Percentiles rank a stretch among this genome's conserved stretches.
phyloP scores from a whole-genome alignment of 805 yeast genomes.

The Myxozyma vanderwaltii region DNA sequence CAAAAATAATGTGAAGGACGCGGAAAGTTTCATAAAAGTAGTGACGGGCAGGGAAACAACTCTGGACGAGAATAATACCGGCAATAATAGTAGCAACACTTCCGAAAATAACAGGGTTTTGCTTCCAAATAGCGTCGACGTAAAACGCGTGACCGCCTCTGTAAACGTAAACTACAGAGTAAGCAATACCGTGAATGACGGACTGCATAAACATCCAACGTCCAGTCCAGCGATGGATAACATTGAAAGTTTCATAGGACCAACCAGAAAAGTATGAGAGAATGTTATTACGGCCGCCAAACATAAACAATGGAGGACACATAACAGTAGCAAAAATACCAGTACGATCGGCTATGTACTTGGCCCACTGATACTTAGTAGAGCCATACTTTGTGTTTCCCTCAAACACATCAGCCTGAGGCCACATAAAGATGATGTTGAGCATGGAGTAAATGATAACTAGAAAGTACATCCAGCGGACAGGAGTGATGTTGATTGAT shows the following conservation, averaged over 20 bases:
- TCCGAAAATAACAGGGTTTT: slow-evolving; percentile 41
- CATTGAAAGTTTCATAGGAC: slow-evolving; percentile 61
- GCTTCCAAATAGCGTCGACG: background rate
- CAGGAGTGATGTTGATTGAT: slow-evolving; percentile 42
- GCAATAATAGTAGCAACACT: slow-evolving; percentile 35
- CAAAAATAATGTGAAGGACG: slow-evolving; percentile 59
- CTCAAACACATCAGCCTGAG: background rate
- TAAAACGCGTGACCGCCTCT: slow-evolving; percentile 44
- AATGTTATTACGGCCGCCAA: slow-evolving; percentile 76
- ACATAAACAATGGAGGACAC: slow-evolving; percentile 60
- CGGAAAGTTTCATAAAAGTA: slow-evolving; percentile 61
- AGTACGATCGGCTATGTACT: slow-evolving; percentile 30
- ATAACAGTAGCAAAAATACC: slow-evolving; percentile 36
- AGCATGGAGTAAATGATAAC: slow-evolving; percentile 4
- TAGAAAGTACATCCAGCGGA: slow-evolving; percentile 43
- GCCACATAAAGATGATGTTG: slow-evolving; percentile 16
- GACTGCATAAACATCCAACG: slow-evolving; percentile 17
- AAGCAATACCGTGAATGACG: slow-evolving; percentile 59
- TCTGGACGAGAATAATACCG: slow-evolving; percentile 3
- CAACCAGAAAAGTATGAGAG: slow-evolving; percentile 64
- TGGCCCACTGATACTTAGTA: slow-evolving; percentile 4
- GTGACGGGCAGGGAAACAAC: slow-evolving; percentile 20
- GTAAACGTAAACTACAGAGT: slow-evolving; percentile 48
- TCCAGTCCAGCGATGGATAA: slow-evolving; percentile 61
- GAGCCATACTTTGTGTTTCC: background rate